Base-by-base conservation (phyloP, 2,329 filamentous ascomycete species). In the Penicillium sp. region DNA sequence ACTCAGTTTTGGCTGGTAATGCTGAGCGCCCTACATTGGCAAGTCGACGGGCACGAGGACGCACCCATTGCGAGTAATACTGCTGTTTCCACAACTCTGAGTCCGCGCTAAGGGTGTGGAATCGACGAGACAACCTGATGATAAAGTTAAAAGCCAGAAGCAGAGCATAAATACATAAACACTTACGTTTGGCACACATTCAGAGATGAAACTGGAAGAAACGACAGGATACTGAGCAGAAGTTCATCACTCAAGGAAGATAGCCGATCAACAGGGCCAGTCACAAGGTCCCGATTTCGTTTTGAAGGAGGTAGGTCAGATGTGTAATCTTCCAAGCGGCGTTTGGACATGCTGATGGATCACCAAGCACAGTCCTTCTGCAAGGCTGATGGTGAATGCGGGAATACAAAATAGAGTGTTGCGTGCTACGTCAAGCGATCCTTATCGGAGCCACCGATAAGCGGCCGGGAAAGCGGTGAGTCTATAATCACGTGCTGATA, bases 1-100 rank as follows among this genome's bases (percentile, higher is more conserved):
- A 81, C 38, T 68, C 66, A 7, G 74, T 59, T 24, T 67, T 72
- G 7, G 69, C 60, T 18, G 67, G 56, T 6, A 66, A 49, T 31
- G 56, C 64, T 2, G 66, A 56, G 29, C 73, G 71, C 59, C 71
- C 77, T 27, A 85, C 78, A 18, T 85, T 85, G 0, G 87, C 86
- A 46, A 91, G 82, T 47, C 86, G 81, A 56, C 86, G 78, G 28
- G 86, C 86, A 61, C 89, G 81, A 31, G 89, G 89, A 28, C 87
- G 78, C 24, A 96, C 87, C 68, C 95, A 97, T 52, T 86, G 84
- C 22, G 82, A 77, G 69, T 94, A 95, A 70, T 95, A 98, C 40
- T 89, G 80, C 11, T 79, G 78, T 66, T 91, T 93, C 93, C 93
- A 98, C 46, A 97, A 73, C 64, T 96, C 89, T 0, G 86, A 85